phyloP scores from a whole-genome alignment of 108 stramenopile genomes.

The Discostella stelligeroides region DNA sequence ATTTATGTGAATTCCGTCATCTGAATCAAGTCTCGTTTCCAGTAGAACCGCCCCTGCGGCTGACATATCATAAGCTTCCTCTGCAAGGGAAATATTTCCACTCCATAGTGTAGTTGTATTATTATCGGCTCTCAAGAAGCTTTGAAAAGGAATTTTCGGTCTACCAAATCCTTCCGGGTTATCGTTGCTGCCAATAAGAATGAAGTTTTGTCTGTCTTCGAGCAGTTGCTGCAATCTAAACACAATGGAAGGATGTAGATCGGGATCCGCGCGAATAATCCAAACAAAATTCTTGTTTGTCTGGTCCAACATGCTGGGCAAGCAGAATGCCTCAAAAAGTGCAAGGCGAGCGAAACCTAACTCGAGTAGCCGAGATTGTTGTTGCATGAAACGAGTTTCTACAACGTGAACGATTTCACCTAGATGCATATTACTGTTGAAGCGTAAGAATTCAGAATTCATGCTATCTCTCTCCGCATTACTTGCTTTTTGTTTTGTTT shows the following conservation, averaged over 20 bases:
- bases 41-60: constrained; percentile 36
- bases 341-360: constrained; percentile 52
- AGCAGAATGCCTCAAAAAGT: constrained; percentile 59
- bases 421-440: too few species aligned
- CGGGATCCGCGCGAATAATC: constrained; percentile 58
- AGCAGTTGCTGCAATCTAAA: constrained; percentile 31
- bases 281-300: constrained; percentile 46
- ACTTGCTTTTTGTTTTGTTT: neutral
- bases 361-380: constrained; percentile 44
- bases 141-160: neutral
- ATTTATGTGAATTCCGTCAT: constrained; percentile 54
- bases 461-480: neutral
- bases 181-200: constrained; percentile 45
- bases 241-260: constrained; percentile 31
- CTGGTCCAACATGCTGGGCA: constrained; percentile 55
- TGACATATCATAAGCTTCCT: constrained; percentile 20
- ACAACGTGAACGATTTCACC: constrained; percentile 48
- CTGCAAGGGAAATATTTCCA: constrained; percentile 29
- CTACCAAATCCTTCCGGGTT: constrained; percentile 33
- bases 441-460: neutral
- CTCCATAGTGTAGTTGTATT: constrained; percentile 13
- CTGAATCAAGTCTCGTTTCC: constrained; percentile 71
- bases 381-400: constrained; percentile 62
- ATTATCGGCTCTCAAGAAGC: neutral
- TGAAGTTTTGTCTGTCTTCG: constrained; percentile 40